phyloP scores from a whole-genome alignment of 768 basidiomycete genomes.

The Pleurotus citrinopileatus region DNA sequence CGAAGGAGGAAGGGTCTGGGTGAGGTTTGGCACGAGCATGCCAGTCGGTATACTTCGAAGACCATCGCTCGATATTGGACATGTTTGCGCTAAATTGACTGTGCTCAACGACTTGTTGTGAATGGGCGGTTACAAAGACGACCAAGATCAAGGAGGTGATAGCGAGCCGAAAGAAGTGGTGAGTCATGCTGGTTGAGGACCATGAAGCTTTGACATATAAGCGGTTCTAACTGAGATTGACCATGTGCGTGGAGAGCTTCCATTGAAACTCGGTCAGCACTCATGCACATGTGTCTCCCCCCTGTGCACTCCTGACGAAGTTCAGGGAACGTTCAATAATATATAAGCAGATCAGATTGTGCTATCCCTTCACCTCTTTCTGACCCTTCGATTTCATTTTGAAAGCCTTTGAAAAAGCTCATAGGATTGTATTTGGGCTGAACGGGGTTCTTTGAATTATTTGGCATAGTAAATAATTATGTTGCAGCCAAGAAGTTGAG shows the following conservation, averaged over 20 bases:
- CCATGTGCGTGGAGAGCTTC: background rate
- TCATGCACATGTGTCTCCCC: too few species aligned
- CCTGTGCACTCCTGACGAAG: too few species aligned
- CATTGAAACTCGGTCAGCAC: too few species aligned
- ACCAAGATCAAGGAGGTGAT: background rate
- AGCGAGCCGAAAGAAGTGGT: background rate
- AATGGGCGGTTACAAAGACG: background rate
- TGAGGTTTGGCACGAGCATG: slow-evolving; percentile 24
- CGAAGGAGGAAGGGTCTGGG: slow-evolving; percentile 22
- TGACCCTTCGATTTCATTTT: too few species aligned
- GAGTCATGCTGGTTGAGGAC: background rate
- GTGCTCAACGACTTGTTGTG: background rate
- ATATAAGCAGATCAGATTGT: too few species aligned
- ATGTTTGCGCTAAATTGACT: background rate
- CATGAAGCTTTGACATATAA: background rate
- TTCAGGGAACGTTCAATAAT: too few species aligned
- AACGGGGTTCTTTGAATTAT: too few species aligned
- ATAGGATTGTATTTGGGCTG: too few species aligned
- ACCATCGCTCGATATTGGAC: slow-evolving; percentile 13
- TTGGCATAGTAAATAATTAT: too few species aligned
- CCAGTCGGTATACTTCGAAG: slow-evolving; percentile 25
- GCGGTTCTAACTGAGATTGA: background rate
- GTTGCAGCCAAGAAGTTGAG: too few species aligned
- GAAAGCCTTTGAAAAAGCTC: too few species aligned
- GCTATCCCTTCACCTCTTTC: too few species aligned